These are phyloP conservation scores for Leptographium radiaticola DNA, from an alignment of 2,329 filamentous ascomycete genomes.

Conservation along the genomic window DNA sequence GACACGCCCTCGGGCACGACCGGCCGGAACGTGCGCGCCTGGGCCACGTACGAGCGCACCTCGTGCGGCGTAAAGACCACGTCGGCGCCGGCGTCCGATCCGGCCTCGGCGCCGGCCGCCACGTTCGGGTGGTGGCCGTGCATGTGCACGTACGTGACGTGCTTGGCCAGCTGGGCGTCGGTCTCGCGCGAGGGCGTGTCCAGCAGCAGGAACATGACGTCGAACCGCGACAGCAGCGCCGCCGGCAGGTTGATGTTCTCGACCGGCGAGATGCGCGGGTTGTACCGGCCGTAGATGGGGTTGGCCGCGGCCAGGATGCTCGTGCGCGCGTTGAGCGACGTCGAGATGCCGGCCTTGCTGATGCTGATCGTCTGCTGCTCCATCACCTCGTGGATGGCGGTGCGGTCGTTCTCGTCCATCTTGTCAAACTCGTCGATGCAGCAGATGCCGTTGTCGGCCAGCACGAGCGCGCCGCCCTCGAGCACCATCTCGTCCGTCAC, in stretches of 20 bases:
- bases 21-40: slow-evolving; percentile 79
- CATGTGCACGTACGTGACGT: slow-evolving; percentile 96
- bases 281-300: slow-evolving; percentile 94
- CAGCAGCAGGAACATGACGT: slow-evolving; percentile 90
- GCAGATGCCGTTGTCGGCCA: slow-evolving; percentile 75
- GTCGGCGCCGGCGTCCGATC: slow-evolving; percentile 25
- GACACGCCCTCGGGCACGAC: slow-evolving; percentile 73
- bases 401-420: slow-evolving; percentile 75
- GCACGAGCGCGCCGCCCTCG: slow-evolving; percentile 65
- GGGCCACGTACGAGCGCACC: slow-evolving; percentile 90
- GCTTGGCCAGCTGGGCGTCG: slow-evolving; percentile 86
- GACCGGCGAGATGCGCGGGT: slow-evolving; percentile 89
- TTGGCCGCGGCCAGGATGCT: slow-evolving; percentile 94
- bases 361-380: slow-evolving; percentile 80
- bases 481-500: slow-evolving; percentile 78
- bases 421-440: slow-evolving; percentile 84
- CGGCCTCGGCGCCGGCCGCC: slow-evolving; percentile 15
- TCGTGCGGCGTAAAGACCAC: slow-evolving; percentile 86
- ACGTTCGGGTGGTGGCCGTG: slow-evolving; percentile 82
- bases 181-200: slow-evolving; percentile 83
- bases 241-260: slow-evolving; percentile 99
- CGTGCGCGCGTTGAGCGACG: slow-evolving; percentile 85
- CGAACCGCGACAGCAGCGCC: slow-evolving; percentile 90
- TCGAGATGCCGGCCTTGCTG: slow-evolving; percentile 58
- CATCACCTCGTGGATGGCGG: slow-evolving; percentile 80